A percentile compares a stretch with the other conserved stretches of the same genome.
phyloP scores from a whole-genome alignment of 345 rosid genomes.

The Psidium friedrichsthalianum region DNA sequence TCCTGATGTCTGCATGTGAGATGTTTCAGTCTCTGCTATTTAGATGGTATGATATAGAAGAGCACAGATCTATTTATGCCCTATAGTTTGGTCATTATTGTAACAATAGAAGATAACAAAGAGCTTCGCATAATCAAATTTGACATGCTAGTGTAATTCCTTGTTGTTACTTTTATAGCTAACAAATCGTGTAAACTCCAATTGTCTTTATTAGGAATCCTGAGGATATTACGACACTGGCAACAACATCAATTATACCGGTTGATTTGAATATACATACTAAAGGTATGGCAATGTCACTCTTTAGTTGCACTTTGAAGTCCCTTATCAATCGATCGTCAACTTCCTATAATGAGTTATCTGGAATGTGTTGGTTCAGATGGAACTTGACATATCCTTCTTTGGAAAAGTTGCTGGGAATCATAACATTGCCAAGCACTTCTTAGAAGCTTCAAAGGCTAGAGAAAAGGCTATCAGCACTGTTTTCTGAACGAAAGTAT shows the following conservation, averaged over 20 bases:
- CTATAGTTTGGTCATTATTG: neutral
- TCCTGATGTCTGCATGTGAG: neutral
- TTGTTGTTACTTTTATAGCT: neutral
- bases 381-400: slow-evolving; percentile 79
- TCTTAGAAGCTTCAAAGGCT: slow-evolving; percentile 42
- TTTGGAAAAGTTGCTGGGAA: slow-evolving; percentile 52
- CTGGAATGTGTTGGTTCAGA: slow-evolving; percentile 27
- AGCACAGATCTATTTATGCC: neutral
- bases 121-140: neutral
- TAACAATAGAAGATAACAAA: neutral
- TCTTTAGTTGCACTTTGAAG: neutral
- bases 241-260: slow-evolving; percentile 71
- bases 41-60: neutral
- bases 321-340: neutral
- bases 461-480: slow-evolving; percentile 45
- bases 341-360: neutral
- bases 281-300: slow-evolving; percentile 29
- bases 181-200: neutral
- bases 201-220: slow-evolving; percentile 39
- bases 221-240: slow-evolving; percentile 41
- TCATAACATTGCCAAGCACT: slow-evolving; percentile 21
- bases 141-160: neutral
- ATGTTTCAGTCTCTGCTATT: neutral
- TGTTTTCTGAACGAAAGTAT: slow-evolving; percentile 44
- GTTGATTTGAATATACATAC: slow-evolving; percentile 75